Percentiles rank a stretch among this genome's conserved stretches.
phyloP scores from a whole-genome alignment of 2,329 filamentous ascomycete species.

The Teratosphaeria nubilosa region DNA sequence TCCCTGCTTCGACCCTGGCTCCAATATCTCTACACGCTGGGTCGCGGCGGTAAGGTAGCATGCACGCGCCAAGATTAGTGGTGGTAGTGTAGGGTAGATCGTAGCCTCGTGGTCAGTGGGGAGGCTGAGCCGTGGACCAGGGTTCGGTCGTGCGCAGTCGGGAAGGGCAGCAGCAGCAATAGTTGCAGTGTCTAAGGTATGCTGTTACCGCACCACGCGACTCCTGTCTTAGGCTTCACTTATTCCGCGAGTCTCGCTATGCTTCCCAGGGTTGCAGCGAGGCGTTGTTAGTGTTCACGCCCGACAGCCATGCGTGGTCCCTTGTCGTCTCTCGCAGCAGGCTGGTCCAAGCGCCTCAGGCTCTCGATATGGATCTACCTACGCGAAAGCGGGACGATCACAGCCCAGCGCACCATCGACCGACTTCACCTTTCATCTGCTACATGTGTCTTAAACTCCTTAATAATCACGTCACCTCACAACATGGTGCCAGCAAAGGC shows the following conservation, averaged over 20 bases:
- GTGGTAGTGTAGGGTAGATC: not conserved
- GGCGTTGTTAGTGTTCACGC: not conserved
- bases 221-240: not conserved
- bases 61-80: not conserved
- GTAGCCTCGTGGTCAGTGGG: not conserved
- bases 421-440: not conserved
- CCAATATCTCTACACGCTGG: not conserved
- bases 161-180: not conserved
- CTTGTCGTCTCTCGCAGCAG: not conserved
- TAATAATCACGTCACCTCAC: not conserved
- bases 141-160: not conserved
- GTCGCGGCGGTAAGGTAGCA: not conserved
- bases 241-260: not conserved
- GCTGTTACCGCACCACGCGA: not conserved
- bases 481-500: not conserved
- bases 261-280: not conserved
- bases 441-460: not conserved
- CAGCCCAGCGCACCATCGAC: not conserved
- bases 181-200: not conserved
- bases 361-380: not conserved
- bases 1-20: not conserved
- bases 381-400: not conserved
- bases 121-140: constrained; percentile 2
- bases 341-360: not conserved
- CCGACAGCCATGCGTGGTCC: not conserved